Conservation (phyloP, 306 rosid genomes). For the Corylus avellana region DNA sequence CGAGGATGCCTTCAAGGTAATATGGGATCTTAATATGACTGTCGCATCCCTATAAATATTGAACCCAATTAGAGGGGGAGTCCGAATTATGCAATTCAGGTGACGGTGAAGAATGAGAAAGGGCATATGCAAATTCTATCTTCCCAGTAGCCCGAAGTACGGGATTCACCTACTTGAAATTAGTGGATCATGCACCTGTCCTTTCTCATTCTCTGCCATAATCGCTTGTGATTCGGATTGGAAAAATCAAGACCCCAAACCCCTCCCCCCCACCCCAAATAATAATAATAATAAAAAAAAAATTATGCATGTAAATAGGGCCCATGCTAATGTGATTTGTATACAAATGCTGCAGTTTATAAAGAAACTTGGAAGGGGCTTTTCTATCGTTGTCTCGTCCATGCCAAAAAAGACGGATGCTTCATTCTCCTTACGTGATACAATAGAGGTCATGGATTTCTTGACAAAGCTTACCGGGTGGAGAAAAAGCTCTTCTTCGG, state of each 20-base stretch:
- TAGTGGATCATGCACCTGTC: too few relatives aligned
- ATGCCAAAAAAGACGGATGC: slow-evolving; percentile 54
- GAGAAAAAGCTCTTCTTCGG: slow-evolving; percentile 7
- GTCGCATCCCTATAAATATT: neutral
- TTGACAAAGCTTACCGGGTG: slow-evolving; percentile 45
- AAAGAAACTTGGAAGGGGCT: slow-evolving; percentile 40
- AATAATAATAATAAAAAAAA: neutral
- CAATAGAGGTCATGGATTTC: slow-evolving; percentile 48
- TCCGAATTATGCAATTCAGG: neutral
- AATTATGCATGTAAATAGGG: neutral
- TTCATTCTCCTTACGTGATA: slow-evolving; percentile 48
- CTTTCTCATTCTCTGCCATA: too few relatives aligned
- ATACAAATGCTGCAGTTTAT: slow-evolving; percentile 37
- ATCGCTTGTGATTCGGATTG: too few relatives aligned
- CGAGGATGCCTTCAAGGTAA: slow-evolving; percentile 70
- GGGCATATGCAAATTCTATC: too few relatives aligned
- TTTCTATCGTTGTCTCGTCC: slow-evolving; percentile 51
- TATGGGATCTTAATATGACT: neutral
- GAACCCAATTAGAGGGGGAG: neutral
- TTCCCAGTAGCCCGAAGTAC: too few relatives aligned
- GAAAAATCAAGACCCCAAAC: too few relatives aligned
- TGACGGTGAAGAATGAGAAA: too few relatives aligned
- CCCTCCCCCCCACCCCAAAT: neutral
- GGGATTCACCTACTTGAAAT: too few relatives aligned
- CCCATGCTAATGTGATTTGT: neutral